Evolutionary conservation across 768 basidiomycete genomes (phyloP), one percentile per base, ranked within the genome.

Genomic region (Imleria badia): DNA sequence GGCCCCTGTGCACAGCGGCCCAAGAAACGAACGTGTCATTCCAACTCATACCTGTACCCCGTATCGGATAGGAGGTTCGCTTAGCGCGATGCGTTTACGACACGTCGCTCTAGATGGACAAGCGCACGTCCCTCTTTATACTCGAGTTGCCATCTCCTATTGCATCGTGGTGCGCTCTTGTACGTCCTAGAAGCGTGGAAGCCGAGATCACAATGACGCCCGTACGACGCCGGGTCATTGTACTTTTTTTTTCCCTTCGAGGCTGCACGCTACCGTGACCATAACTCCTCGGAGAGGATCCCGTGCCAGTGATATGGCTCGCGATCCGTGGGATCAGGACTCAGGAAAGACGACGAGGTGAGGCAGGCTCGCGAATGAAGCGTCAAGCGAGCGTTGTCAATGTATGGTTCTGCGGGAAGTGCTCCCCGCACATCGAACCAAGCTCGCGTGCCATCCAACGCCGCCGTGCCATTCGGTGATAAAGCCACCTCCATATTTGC

Each of bases 51-150:
- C n/a, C n/a, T n/a, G n/a, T n/a, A n/a, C n/a, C n/a, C n/a, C n/a
- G n/a, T n/a, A n/a, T n/a, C n/a, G n/a, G 26, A 63, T 62, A 62
- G 61, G 61, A 45, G 61, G 45, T 47, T 63, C 44, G 42, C 15
- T 46, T 54, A 20, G 46, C 44, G 46, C 48, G 49, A 49, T 22
- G 8, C 40, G 0, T 45, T 61, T 49, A 50, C 48, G 38, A 39
- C 23, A 31, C 19, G 20, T 10, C 14, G 14, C 26, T 31, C 26
- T 44, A 17, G 5, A 29, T 26, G n/a, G 23, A n/a, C n/a, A n/a
- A n/a, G n/a, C n/a, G n/a, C n/a, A n/a, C n/a, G n/a, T n/a, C n/a
- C n/a, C n/a, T n/a, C n/a, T n/a, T 31, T 45, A 6, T 31, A 15
- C 11, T n/a, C 44, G 30, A n/a, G 20, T 55, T 48, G n/a, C 45